phyloP scores from a whole-genome alignment of 1,139 yeast genomes.

The Debaryomycetaceae sp. region DNA sequence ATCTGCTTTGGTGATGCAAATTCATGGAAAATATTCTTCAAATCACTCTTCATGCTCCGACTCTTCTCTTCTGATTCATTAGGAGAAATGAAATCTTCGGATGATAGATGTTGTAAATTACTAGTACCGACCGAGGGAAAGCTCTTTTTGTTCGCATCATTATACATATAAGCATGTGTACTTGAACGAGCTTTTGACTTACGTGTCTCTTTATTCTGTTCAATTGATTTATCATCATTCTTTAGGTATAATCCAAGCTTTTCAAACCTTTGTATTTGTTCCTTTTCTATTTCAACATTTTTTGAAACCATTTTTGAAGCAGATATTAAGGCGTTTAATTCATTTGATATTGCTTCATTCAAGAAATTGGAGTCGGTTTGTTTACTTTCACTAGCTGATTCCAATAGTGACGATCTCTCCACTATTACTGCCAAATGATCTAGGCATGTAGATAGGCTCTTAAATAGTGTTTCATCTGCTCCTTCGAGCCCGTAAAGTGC shows the following conservation, averaged over 20 bases:
- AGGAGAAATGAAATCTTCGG: conserved; percentile 1
- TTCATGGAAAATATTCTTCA: conserved; percentile 2
- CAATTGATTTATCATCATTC: not conserved
- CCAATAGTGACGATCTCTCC: not conserved
- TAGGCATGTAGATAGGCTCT: not conserved
- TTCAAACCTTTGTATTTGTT: not conserved
- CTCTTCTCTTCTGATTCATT: not conserved
- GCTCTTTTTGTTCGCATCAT: not conserved
- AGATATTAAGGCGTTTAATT: conserved; percentile 19
- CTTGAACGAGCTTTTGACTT: not conserved
- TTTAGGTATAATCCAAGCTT: conserved; percentile 1
- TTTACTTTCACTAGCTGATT: not conserved
- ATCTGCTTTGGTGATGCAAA: conserved; percentile 5
- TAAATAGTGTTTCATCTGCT: not conserved
- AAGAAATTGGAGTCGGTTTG: conserved; percentile 6
- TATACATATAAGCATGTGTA: not conserved
- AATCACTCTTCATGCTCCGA: not conserved
- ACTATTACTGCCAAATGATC: not conserved
- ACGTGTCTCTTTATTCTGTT: not conserved
- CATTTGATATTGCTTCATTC: conserved; percentile 18
- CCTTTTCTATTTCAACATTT: conserved; percentile 1
- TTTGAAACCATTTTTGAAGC: conserved; percentile 17
- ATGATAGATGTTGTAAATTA: conserved; percentile 4
- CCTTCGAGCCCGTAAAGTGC: conserved; percentile 12
- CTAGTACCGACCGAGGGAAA: conserved; percentile 5